Conservation (phyloP, 2,329 filamentous ascomycete species). For the Dothideomycetidae sp. region DNA sequence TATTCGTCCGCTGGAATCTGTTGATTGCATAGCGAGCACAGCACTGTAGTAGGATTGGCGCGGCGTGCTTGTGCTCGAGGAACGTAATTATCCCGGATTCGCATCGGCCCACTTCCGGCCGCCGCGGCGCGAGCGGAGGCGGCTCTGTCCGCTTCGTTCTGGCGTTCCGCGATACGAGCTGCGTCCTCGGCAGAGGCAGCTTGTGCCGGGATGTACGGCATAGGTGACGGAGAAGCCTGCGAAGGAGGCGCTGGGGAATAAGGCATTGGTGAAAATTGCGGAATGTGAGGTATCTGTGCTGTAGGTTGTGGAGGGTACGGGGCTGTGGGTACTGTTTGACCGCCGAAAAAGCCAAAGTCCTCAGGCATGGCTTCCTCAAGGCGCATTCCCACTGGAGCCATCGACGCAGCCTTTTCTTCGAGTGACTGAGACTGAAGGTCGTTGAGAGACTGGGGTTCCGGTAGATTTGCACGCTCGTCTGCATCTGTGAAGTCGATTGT, state of each 20-base stretch:
- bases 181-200: constrained; percentile 27
- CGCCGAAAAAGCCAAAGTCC: constrained; percentile 22
- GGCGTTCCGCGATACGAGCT: constrained; percentile 18
- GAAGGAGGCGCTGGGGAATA: constrained; percentile 14
- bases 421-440: constrained; percentile 89
- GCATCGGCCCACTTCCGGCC: constrained; percentile 56
- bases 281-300: constrained; percentile 18
- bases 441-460: constrained; percentile 74
- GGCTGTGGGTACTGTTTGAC: constrained; percentile 18
- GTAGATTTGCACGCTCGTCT: constrained; percentile 74
- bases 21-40: constrained; percentile 90
- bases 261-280: constrained; percentile 13
- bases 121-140: constrained; percentile 60
- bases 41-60: constrained; percentile 49
- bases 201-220: constrained; percentile 11
- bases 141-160: constrained; percentile 43
- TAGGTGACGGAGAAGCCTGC: constrained; percentile 15
- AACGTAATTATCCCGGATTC: constrained; percentile 86
- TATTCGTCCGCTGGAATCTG: constrained; percentile 77
- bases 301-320: constrained; percentile 12
- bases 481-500: constrained; percentile 83
- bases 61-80: constrained; percentile 65
- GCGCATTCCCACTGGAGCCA: constrained; percentile 57
- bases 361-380: constrained; percentile 64
- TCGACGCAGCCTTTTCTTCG: constrained; percentile 86